Evolutionary conservation across 2,329 filamentous ascomycete species (phyloP), one percentile per base, ranked within the genome.

Genomic region (Samsoniella hepiali): DNA sequence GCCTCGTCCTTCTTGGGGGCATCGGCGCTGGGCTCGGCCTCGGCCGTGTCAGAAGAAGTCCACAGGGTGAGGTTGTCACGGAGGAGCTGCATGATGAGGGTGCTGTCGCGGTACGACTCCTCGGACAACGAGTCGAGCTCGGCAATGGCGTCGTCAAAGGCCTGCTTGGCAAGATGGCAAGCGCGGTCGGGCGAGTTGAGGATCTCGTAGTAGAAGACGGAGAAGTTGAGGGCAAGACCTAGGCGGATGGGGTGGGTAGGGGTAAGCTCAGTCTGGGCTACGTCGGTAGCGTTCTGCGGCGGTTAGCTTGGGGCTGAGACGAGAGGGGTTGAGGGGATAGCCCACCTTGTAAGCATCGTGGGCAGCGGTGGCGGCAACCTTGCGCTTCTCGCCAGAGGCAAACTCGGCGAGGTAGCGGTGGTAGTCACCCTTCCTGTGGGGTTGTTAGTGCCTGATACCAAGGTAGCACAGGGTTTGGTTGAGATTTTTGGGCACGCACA

Each of bases 151-250:
- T 98, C 94, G 77, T 98, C 94, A 75, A 98, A 98, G 58, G 95
- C 94, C 85, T 98, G 94, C 88, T 98, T 98, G 81, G 94, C 94
- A 71, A 97, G 88, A 80, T 97, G 93, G 89, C 94, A 97, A 76
- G 93, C 94, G 83, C 96, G 94, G 79, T 98, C 95, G 68, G 94
- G 94, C 50, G 94, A 93, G 86, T 98, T 99, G 75, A 98, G 86
- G 78, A 98, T 99, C 88, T 99, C 95, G 80, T 99, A 99, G 89
- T 98, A 98, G 87, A 97, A 98, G 75, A 97, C 93, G 69, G 93
- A 97, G 88, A 98, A 98, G 90, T 98, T 98, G 72, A 98, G 88
- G 71, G 94, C 94, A 74, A 98, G 90, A 79, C 94, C 94, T 69
- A 98, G 91, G 75, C 94, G 93, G 83, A 98, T 98, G 73, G 94